Percentiles rank a stretch among this genome's conserved stretches.
phyloP scores from a whole-genome alignment of 163 green algal species.

The Prototheca wickerhamii region DNA sequence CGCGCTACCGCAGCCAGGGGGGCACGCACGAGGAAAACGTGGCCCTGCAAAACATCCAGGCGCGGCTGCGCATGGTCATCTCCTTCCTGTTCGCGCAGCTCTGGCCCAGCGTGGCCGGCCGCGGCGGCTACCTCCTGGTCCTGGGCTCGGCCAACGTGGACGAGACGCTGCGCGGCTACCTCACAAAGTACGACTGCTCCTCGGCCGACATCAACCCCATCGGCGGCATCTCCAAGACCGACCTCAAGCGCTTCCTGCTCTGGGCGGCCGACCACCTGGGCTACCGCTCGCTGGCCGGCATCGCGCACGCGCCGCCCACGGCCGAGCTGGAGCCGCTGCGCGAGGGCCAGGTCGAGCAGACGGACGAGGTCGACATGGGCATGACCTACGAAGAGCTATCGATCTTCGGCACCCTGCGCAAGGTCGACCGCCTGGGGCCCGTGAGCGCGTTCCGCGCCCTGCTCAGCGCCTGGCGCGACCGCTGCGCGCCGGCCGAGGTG shows the following conservation, averaged over 20 bases:
- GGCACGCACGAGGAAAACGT: slow-evolving; percentile 82
- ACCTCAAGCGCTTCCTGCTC: slow-evolving; percentile 81
- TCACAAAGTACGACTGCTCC: slow-evolving; percentile 92
- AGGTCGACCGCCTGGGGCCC: slow-evolving; percentile 77
- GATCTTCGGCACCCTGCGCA: slow-evolving; percentile 82
- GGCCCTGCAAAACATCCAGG: slow-evolving; percentile 95
- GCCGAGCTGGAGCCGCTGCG: slow-evolving; percentile 90
- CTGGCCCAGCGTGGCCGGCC: slow-evolving; percentile 68
- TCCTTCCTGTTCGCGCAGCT: slow-evolving; percentile 82
- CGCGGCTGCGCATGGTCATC: slow-evolving; percentile 89
- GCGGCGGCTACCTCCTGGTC: slow-evolving; percentile 82
- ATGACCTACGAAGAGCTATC: slow-evolving; percentile 96
- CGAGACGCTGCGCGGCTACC: slow-evolving; percentile 81
- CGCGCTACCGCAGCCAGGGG: slow-evolving; percentile 71
- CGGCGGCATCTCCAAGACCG: slow-evolving; percentile 69
- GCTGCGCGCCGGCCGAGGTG: slow-evolving; percentile 34
- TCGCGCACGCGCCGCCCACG: slow-evolving; percentile 78
- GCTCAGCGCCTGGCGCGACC: slow-evolving; percentile 46
- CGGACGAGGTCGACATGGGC: slow-evolving; percentile 95
- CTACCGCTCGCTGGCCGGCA: slow-evolving; percentile 62
- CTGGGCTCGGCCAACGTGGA: slow-evolving; percentile 94
- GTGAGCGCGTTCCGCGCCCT: slow-evolving; percentile 83
- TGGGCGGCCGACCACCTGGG: slow-evolving; percentile 76
- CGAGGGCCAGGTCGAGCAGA: slow-evolving; percentile 60
- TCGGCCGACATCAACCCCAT: slow-evolving; percentile 97